Conservation (phyloP, 2,329 filamentous ascomycete genomes). For the Clonostachys solani region DNA sequence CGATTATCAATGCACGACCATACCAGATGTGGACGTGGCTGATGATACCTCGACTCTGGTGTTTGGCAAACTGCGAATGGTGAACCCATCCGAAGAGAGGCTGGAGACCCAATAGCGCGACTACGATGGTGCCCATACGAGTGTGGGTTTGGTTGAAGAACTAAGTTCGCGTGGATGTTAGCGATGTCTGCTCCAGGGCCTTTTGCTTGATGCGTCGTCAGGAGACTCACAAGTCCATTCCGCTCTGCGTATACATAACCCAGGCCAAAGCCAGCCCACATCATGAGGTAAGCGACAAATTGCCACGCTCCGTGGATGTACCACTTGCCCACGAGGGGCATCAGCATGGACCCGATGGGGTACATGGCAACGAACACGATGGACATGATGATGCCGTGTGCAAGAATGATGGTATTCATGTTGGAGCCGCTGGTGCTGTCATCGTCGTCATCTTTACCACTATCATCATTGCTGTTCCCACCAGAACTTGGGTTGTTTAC, state of each 20-base stretch:
- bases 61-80: conserved; percentile 46
- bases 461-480: conserved; percentile 5
- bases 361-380: conserved; percentile 55
- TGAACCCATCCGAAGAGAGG: conserved; percentile 54
- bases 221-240: conserved; percentile 33
- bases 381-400: conserved; percentile 59
- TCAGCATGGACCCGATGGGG: conserved; percentile 55
- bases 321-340: conserved; percentile 56
- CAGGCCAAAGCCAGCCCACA: conserved; percentile 57
- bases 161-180: conserved; percentile 22
- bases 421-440: conserved; percentile 4
- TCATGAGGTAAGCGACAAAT: conserved; percentile 44
- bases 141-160: conserved; percentile 50
- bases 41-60: conserved; percentile 40
- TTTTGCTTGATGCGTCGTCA: too few relatives aligned
- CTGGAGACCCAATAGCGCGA: conserved; percentile 51
- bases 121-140: conserved; percentile 49
- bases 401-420: conserved; percentile 21
- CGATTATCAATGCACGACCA: conserved; percentile 50
- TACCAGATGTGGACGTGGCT: conserved; percentile 60
- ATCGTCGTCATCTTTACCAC: conserved; percentile 3
- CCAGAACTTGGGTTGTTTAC: conserved; percentile 4
- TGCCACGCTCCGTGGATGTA: conserved; percentile 55
- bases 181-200: too few relatives aligned
- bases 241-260: conserved; percentile 44